Evolutionary conservation across 2,329 filamentous ascomycete species (phyloP).

Genomic region (Pseudocercospora macadamiae): DNA sequence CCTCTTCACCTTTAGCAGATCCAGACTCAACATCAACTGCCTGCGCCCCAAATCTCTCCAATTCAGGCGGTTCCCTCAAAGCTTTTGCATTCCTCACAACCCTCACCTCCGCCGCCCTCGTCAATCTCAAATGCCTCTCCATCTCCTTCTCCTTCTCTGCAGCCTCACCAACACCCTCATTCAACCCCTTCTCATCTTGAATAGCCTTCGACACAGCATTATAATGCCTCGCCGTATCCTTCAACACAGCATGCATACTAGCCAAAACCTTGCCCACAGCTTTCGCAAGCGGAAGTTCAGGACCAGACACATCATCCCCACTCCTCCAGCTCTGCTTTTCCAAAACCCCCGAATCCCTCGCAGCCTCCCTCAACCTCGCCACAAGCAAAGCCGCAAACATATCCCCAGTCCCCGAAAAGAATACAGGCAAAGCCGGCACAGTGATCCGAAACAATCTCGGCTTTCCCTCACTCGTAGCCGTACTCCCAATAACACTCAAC

Average conservation of each 20-base stretch:
- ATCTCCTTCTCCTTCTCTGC: slow-evolving; percentile 53
- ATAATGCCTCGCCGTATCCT: slow-evolving; percentile 67
- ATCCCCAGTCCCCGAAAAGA: slow-evolving; percentile 95
- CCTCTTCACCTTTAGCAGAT: not conserved
- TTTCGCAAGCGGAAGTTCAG: slow-evolving; percentile 77
- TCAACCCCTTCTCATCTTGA: slow-evolving; percentile 51
- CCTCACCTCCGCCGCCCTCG: slow-evolving; percentile 85
- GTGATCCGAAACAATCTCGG: slow-evolving; percentile 87
- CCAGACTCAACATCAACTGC: slow-evolving; percentile 28
- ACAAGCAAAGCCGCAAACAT: slow-evolving; percentile 96
- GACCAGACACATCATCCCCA: slow-evolving; percentile 68
- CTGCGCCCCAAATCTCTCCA: slow-evolving; percentile 62
- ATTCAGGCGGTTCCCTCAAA: slow-evolving; percentile 68
- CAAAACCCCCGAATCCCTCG: slow-evolving; percentile 57
- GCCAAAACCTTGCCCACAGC: slow-evolving; percentile 86
- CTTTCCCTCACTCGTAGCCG: slow-evolving; percentile 63
- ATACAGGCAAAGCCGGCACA: slow-evolving; percentile 85
- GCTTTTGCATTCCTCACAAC: slow-evolving; percentile 75
- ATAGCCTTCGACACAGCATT: slow-evolving; percentile 61
- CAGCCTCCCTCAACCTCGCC: slow-evolving; percentile 83
- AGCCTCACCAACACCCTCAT: slow-evolving; percentile 47
- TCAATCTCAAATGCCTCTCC: slow-evolving; percentile 68
- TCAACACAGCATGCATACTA: slow-evolving; percentile 86
- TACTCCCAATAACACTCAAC: slow-evolving; percentile 72
- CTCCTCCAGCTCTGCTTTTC: slow-evolving; percentile 71